Evolutionary conservation across 352 stramenopile genomes (phyloP).

Genomic region (Phytophthora aleatoria): DNA sequence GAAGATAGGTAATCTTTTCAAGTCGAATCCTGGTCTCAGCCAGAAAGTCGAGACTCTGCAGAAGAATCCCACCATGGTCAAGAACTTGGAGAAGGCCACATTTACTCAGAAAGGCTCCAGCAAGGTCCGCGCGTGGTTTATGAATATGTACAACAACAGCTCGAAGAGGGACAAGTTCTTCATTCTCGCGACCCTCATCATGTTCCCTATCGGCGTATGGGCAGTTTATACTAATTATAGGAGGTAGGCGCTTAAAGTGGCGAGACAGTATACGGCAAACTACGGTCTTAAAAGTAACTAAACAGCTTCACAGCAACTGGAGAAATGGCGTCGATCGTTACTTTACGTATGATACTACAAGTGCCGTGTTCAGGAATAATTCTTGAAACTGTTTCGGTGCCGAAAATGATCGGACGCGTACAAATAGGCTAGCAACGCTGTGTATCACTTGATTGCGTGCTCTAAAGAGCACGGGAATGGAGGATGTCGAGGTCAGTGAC

Average conservation of each 20-base stretch:
- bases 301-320: not conserved
- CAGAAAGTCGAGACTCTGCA: constrained; percentile 11
- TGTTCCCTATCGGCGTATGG: not conserved
- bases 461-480: constrained; percentile 1
- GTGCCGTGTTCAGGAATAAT: constrained; percentile 17
- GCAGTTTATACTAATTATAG: constrained; percentile 5
- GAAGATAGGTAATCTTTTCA: not conserved
- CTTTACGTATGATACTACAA: not conserved
- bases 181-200: constrained; percentile 5
- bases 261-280: not conserved
- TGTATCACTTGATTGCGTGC: not conserved
- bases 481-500: constrained; percentile 3
- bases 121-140: constrained; percentile 13
- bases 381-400: constrained; percentile 21
- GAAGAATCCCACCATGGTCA: constrained; percentile 1
- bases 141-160: constrained; percentile 1
- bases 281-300: not conserved
- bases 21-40: not conserved
- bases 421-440: constrained; percentile 15
- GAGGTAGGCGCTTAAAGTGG: not conserved
- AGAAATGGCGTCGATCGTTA: not conserved
- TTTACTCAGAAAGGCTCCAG: not conserved
- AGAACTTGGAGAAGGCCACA: constrained; percentile 13
- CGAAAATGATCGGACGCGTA: not conserved
- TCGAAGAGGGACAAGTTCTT: constrained; percentile 12